Base-by-base conservation (phyloP, 352 stramenopile species). In the Stephanocyclus meneghinianus region DNA sequence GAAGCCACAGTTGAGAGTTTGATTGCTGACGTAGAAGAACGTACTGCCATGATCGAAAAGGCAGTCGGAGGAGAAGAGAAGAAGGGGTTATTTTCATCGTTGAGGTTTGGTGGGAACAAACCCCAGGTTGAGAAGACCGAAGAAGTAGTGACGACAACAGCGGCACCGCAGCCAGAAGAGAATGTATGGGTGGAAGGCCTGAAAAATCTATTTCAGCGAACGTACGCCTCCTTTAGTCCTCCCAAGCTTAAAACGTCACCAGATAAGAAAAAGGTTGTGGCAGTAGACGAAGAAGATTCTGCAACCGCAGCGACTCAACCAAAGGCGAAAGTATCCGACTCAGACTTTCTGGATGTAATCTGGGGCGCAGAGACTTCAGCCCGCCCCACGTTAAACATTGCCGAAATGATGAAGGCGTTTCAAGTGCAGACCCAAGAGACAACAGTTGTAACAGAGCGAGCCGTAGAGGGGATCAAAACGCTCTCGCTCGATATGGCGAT, bases 331-430 rank as follows among this genome's bases (percentile, higher is more conserved):
- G 70, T 86, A 16, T 78, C 74, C n/a, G 80, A 83, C n/a, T 78
- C 65, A 0, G 75, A 86, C 51, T 79, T 83, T 18, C 56, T 80
- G 2, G 75, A 82, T 74, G 74, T 83, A 0, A 55, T 86, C 59
- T 80, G 76, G 71, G 74, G 80, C 37, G 67, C 71, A 15, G 80
- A 83, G 40, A 83, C 80, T 1, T 74, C 69, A 21, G 65, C 74
- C 5, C 69, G 74, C 16, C 73, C 74, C 10, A 78, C 74, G 45
- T 26, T 79, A 2, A 80, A 83, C 26, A 80, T 80, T 71, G 62
- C 61, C 15, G 74, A 80, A 74, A 86, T 80, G 74, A 81, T 79
- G 74, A 86, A 86, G 59, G 64, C 75, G 42, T 80, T 80, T 67
- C 69, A 86, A 74, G 65, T 78, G 3, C 50, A 78, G 59, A 73